Base-by-base conservation (phyloP, 2,329 filamentous ascomycete species). In the Pochonia chlamydosporia region DNA sequence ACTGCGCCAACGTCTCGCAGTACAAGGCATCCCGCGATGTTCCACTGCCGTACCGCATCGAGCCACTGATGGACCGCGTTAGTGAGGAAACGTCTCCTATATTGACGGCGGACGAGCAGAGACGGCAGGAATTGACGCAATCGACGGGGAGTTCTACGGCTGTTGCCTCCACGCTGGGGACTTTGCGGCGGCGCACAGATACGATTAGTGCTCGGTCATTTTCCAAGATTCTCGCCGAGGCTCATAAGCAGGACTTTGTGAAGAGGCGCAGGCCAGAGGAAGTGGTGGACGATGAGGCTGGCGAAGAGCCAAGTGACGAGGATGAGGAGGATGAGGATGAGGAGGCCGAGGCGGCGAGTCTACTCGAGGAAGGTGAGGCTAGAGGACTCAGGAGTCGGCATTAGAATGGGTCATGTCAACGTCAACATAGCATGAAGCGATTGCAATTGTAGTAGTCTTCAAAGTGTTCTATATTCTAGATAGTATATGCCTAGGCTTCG, bases 181-280 rank as follows among this genome's bases (percentile, higher is more conserved):
- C 54, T 10, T 28, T 64, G 50, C 53, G 65, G 49, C 63, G 66
- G 8, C 64, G 64, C 42, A 44, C 65, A 1, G 63, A 67, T 18
- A 58, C 64, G 1, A 45, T 56, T 6, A 55, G 48, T 51, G 55
- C 43, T 47, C 67, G 66, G 16, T 66, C 68, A 1, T 73, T 82
- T 47, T 71, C 73, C 5, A 81, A 76, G 13, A 82, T 90, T n/a
- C 75, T 96, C 55, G 86, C 89, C 4, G 78, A 84, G 51, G 92
- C 92, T 5, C 93, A 97, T 63, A 85, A 81, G 51, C 86, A 95
- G 63, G 92, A 97, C 67, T 97, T 96, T 63, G 87, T 95, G 67
- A 86, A 93, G 70, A 87, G 81, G 63, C 77, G 81, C 52, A 67
- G 63, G 56, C 66, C 66, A 1, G 49, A 43, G n/a, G 46, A 24